These are phyloP conservation scores for Aspergillus nanangensis DNA, from an alignment of 495 filamentous ascomycete species.

Conservation along the genomic window DNA sequence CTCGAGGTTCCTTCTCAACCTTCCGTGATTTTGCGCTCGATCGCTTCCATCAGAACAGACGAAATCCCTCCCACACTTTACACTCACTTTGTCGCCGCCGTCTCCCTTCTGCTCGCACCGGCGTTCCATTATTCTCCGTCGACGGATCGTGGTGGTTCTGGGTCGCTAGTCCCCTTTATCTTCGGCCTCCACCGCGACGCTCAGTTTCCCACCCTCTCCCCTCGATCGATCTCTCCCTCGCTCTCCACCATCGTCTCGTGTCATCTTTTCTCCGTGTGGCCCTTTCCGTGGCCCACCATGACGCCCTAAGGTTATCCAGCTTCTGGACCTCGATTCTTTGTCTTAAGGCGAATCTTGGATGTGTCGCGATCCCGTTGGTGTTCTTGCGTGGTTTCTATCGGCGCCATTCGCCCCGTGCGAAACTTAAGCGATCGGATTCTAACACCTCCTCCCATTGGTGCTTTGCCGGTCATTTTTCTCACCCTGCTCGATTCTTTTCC, in stretches of 20 bases:
- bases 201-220: conserved; percentile 3
- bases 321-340: conserved; percentile 11
- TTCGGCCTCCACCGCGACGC: neutral
- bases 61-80: no score
- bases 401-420: no score
- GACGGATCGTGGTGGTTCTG: neutral
- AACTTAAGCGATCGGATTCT: no score
- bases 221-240: conserved; percentile 10
- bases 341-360: conserved; percentile 8
- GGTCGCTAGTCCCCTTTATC: conserved; percentile 4
- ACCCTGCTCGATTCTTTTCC: neutral
- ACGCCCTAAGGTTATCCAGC: conserved; percentile 17
- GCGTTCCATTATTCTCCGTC: neutral
- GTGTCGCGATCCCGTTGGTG: conserved; percentile 15
- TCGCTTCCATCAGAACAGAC: no score
- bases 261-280: conserved; percentile 19
- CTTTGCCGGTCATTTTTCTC: neutral
- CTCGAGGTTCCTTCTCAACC: no score
- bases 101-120: neutral
- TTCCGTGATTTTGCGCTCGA: no score
- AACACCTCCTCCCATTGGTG: neutral
- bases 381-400: no score
- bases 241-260: conserved; percentile 14
- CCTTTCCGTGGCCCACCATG: conserved; percentile 23
- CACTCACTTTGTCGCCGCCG: no score